Evolutionary conservation across 129 eudicot genomes (phyloP), one percentile per base, ranked within the genome.

Genomic region (Flaveria robusta): DNA sequence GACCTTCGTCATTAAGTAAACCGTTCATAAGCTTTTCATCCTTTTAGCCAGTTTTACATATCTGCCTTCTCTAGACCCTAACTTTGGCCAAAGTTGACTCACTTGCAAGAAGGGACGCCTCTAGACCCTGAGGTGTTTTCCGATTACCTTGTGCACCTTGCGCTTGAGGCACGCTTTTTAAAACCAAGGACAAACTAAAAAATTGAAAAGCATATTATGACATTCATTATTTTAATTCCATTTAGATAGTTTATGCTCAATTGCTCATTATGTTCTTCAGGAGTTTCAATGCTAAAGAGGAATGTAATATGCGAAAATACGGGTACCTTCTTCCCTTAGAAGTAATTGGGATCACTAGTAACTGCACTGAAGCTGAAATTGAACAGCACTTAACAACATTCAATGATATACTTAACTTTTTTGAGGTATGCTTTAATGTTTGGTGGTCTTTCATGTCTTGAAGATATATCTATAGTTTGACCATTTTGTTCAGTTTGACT

Each of bases 271-370:
- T 60, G 42, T 31, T 83, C 5, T 80, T 68, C 83, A 93, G 98
- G 91, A 88, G 92, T 79, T 93, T 93, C 82, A 96, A 93, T 85
- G 88, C 91, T 72, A 85, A 91, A 82, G 85, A 85, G 76, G 97
- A 93, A 87, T 93, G 98, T 79, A 80, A 81, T 70, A 74, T 88
- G 47, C 89, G 98, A 64, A 93, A 87, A 74, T 93, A 93, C 83
- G 83, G 94, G 45, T 93, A 93, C 77, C 92, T 93, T 45, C 95
- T 93, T 90, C 98, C 97, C 31, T 90, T 86, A 81, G 95, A 93
- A 71, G 70, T 93, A 27, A 88, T 93, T 83, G 97, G 97, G 45
- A 82, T 93, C 74, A 83, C 74, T 60, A 80, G 79, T 20, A 66
- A 82, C 85, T 82, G 68, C 24, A 74, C 83, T 67, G 65, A 84